A percentile compares a stretch with the other conserved stretches of the same genome.
These are phyloP conservation scores for Ganoderma lingzhi DNA, from an alignment of 1,284 basidiomycete species.

Conservation along the genomic window DNA sequence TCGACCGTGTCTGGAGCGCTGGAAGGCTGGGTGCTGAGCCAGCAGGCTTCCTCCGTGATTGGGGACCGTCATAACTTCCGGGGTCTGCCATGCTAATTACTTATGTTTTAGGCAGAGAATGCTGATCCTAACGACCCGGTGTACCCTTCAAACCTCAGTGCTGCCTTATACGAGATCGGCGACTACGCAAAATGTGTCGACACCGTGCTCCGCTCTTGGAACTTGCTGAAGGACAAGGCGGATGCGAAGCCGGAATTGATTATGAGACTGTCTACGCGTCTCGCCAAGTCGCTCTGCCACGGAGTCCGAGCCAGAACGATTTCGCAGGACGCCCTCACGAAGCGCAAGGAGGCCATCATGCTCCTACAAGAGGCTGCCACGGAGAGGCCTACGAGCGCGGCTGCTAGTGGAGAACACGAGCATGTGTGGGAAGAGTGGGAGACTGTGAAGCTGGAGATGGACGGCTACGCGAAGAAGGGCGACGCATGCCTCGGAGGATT, in stretches of 20 bases:
- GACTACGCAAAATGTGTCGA: constrained; percentile 38
- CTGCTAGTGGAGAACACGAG: background rate
- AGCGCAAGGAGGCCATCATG: background rate
- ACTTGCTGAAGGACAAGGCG: constrained; percentile 1
- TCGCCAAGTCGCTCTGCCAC: constrained; percentile 20
- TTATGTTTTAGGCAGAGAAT: constrained; percentile 24
- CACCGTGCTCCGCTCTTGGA: constrained; percentile 41
- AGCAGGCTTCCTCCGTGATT: too few species aligned
- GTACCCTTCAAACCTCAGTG: constrained; percentile 46
- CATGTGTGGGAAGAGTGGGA: constrained; percentile 20
- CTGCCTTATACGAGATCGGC: constrained; percentile 44
- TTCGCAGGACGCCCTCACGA: background rate
- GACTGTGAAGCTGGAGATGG: constrained; percentile 7
- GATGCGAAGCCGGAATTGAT: constrained; percentile 15
- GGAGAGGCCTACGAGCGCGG: background rate
- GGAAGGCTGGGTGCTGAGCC: too few species aligned
- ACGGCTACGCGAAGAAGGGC: constrained; percentile 9
- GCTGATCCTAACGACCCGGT: constrained; percentile 26
- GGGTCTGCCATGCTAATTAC: background rate
- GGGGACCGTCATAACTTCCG: too few species aligned
- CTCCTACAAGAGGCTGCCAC: constrained; percentile 8
- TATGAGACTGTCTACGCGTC: constrained; percentile 23
- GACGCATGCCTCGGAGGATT: constrained; percentile 12
- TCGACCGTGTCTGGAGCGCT: too few species aligned
- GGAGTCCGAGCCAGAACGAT: constrained; percentile 14